Base-by-base conservation (phyloP, 148 eudicot species). In the Rhododendron kiyosumense region DNA sequence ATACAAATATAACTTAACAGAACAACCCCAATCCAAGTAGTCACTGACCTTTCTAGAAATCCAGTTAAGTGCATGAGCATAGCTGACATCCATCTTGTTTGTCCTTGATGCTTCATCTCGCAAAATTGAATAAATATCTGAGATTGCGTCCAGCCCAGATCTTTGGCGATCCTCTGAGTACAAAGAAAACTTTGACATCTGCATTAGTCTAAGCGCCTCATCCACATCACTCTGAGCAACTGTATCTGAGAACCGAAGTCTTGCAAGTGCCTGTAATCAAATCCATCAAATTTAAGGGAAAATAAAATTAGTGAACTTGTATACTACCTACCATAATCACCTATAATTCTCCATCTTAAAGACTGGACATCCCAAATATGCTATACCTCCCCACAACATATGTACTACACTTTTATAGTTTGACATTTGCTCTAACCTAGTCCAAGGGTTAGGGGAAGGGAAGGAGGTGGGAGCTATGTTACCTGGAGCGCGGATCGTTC, bases 141-240 rank as follows among this genome's bases (percentile, higher is more conserved):
- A 95, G 57, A 97, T 97, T 74, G 99, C 98, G 90, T 97, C 99
- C 65, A 97, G 93, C 20, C 99, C 99, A 84, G 98, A 95, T 89
- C 84, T 93, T 80, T 97, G 98, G 32, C 99, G 96, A 80, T 97
- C 99, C 73, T 97, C 99, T 0, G 99, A 93, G 89, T 97, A 97
- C 88, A 97, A 88, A n/a, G 99, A 97, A 90, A 97, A 97, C 87
- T 97, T 97, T 38, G 99, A 97, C 99, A 97, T 97, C 80, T 97
- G 99, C 98, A 95, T 93, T 87, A 95, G 87, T 57, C 98, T 89
- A 65, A 95, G 96, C 45, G 99, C 96, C 88, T 97, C 99, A 63
- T 97, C 99, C 78, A 95, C 96, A 87, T 97, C 99, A 89, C 99
- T 97, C 89, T 97, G 99, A 67, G 93, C 98, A 81, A 97, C 98